Base-by-base conservation (phyloP, 1,284 basidiomycete genomes). In the Ceratobasidium theobromae region DNA sequence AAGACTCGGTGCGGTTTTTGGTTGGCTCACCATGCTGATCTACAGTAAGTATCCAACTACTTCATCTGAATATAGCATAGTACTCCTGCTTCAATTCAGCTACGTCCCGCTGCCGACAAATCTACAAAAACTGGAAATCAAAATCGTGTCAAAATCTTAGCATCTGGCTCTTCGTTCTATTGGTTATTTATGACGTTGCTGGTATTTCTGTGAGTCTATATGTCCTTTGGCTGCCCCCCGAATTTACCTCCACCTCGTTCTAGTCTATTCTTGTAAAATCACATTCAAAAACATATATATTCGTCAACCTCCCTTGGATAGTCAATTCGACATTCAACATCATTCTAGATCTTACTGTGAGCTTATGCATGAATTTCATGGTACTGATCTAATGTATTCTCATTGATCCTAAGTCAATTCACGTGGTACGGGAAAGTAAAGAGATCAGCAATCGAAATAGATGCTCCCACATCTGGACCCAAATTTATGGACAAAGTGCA, bases 121-220 rank as follows among this genome's bases (percentile, higher is more conserved):
- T 66, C 11, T 66, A 66, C 33, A 66, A 66, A 49, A 54, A 66
- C 53, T 66, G 65, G 65, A 53, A 23, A 30, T 54, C 41, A 6
- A 66, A 66, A 25, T 55, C 65, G 30, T 66, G 65, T 46, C 53
- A 53, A 6, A 53, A 53, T 23, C 27, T 65, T 23, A 65, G 62
- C 40, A 65, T 65, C 9, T 65, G 51, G 49, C 45, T 65, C 11
- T 65, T 65, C 33, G 43, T 65, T 18, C 51, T 65, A 49, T 33
- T 53, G 23, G 18, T 46, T 28, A 53, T 65, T 18, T 58, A 58
- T 30, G 48, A 46, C 21, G 3, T 23, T 9, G 48, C 55, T n/a
- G 48, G 48, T 30, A 46, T 58, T 28, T 23, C 55, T 12, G 55
- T 58, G 30, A 30, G 55, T 33, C 9, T 21, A 23, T 2, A 5